A percentile compares a stretch with the other conserved stretches of the same genome.
These are phyloP conservation scores for Fusarium sp. DNA, from an alignment of 2,329 filamentous ascomycete species.

Conservation along the genomic window DNA sequence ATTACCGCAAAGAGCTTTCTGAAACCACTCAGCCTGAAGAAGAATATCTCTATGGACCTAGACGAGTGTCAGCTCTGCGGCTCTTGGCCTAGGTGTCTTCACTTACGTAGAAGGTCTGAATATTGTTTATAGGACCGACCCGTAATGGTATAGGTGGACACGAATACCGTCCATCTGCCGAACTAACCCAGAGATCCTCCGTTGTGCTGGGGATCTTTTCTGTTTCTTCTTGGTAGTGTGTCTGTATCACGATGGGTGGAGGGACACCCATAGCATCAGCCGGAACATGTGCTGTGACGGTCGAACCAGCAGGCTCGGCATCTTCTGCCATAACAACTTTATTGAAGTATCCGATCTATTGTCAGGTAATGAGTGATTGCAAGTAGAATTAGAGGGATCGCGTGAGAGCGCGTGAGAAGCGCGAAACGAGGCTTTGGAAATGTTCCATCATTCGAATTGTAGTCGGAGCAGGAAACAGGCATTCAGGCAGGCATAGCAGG, in stretches of 20 bases:
- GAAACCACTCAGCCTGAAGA: constrained; percentile 60
- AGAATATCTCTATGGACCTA: constrained; percentile 61
- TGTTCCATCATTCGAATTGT: constrained; percentile 19
- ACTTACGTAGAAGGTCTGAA: constrained; percentile 56
- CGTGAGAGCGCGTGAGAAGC: constrained; percentile 7
- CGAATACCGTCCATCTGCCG: constrained; percentile 61
- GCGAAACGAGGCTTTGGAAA: constrained; percentile 31
- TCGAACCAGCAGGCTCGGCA: constrained; percentile 31
- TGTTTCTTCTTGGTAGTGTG: constrained; percentile 31
- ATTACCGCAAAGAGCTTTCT: constrained; percentile 59
- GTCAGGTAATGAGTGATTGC: not conserved
- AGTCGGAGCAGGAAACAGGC: constrained; percentile 14
- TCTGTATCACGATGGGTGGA: constrained; percentile 42
- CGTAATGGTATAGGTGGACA: constrained; percentile 58
- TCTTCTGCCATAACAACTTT: constrained; percentile 34
- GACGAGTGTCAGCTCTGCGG: constrained; percentile 22
- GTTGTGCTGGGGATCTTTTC: constrained; percentile 46
- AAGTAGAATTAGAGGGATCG: constrained; percentile 3
- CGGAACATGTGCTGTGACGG: constrained; percentile 31
- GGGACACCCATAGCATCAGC: constrained; percentile 38
- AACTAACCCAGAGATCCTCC: constrained; percentile 62
- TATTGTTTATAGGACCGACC: constrained; percentile 55
- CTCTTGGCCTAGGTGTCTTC: not conserved
- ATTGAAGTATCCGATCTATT: constrained; percentile 1
- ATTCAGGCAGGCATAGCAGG: constrained; percentile 11